Evolutionary conservation across 202 grass and related monocot genomes (phyloP), one percentile per base, ranked within the genome.

Genomic region (Carex arenaria): DNA sequence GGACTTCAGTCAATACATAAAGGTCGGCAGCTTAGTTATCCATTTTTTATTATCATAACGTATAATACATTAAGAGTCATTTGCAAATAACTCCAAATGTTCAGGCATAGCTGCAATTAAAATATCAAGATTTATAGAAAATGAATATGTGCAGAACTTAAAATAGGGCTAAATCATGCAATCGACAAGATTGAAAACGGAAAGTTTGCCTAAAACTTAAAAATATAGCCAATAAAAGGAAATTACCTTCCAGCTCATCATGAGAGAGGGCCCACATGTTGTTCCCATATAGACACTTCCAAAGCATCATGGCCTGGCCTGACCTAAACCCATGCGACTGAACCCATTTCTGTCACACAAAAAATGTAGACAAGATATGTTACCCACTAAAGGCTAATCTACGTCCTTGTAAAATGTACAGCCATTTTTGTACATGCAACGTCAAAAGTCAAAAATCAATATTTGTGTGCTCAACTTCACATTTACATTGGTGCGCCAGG

Each of bases 201-300:
- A 30, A 76, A 77, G 14, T 52, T 78, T 57, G 47, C 10, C n/a
- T 79, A 54, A 38, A 57, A 32, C 7, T 79, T 31, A 34, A 77
- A 38, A 34, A 17, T 23, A 32, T 34, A 55, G 22, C n/a, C 4
- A 59, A 42, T 43, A 36, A 10, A 60, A 56, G 3, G 3, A 34
- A 9, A 20, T 13, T 52, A 98, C 95, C 91, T 81, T 82, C 14
- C 30, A 95, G 82, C 80, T 98, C 90, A 75, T 98, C 88, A 7
- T 88, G 85, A 20, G 80, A 78, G 73, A 94, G 89, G 15, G 91
- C 95, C 95, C 89, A 98, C 30, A 18, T 80, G 55, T 95, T 95
- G 78, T 95, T 89, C 59, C 88, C 93, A 78, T 98, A 98, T 13
- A 98, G 67, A 61, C 93, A 95, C 53, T 95, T 98, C 95, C 93